Evolutionary conservation across 2,329 filamentous ascomycete species (phyloP).

Genomic region (Colletotrichum lupini): DNA sequence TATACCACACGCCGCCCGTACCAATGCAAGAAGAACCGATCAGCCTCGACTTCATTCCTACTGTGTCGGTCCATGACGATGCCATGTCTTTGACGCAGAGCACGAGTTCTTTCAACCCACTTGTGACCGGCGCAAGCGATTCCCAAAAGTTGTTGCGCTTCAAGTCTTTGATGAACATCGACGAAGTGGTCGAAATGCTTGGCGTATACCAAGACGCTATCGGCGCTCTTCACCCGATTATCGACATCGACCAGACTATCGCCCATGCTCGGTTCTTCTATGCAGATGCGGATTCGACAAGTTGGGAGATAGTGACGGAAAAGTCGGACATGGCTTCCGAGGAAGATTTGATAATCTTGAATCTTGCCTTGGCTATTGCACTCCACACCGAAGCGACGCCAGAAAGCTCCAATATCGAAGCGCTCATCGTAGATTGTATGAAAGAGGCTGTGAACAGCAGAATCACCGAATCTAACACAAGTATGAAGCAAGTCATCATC

Average conservation of each 20-base stretch:
- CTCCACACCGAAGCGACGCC: neutral
- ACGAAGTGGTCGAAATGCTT: neutral
- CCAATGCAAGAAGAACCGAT: neutral
- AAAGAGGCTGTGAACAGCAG: neutral
- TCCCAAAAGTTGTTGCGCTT: neutral
- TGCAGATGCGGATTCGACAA: neutral
- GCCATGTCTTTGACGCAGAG: neutral
- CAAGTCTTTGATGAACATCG: neutral
- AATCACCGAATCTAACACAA: neutral
- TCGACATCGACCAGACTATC: neutral
- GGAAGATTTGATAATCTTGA: neutral
- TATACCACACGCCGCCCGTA: neutral
- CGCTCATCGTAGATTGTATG: neutral
- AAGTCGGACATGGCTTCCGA: neutral
- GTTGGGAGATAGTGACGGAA: neutral
- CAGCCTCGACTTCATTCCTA: neutral
- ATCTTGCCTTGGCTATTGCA: neutral
- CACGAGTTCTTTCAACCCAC: neutral
- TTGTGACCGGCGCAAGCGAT: neutral
- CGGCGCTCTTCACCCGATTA: neutral
- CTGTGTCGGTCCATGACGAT: neutral
- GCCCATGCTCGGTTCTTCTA: neutral
- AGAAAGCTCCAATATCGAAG: neutral
- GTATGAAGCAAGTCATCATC: neutral
- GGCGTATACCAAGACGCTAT: neutral